Evolutionary conservation across 805 yeast genomes (phyloP).

Genomic region (Zygoascus bituminiphila): DNA sequence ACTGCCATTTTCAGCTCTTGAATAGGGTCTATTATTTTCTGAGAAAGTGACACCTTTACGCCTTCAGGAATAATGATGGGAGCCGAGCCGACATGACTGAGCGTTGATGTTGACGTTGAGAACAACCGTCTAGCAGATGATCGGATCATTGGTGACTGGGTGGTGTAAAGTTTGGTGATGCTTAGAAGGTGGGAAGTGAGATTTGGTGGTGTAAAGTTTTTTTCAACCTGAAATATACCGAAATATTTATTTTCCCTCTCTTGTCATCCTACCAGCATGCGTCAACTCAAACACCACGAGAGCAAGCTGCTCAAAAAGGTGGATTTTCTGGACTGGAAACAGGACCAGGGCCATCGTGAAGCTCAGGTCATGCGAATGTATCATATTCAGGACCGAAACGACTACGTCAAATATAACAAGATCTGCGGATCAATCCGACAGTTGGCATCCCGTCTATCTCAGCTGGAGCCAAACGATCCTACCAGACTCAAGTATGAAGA

Average conservation of each 20-base stretch:
- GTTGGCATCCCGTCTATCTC: constrained; percentile 75
- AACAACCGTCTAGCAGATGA: constrained; percentile 1
- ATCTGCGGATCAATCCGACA: constrained; percentile 89
- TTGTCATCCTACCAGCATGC: neutral
- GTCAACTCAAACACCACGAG: constrained; percentile 91
- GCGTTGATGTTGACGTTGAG: constrained; percentile 2
- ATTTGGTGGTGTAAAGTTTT: neutral
- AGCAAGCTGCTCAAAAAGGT: constrained; percentile 90
- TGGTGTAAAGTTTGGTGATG: neutral
- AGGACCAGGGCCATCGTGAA: constrained; percentile 90
- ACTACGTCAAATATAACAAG: constrained; percentile 86
- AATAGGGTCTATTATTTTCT: constrained; percentile 23
- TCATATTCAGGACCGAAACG: constrained; percentile 91
- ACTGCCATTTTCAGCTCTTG: constrained; percentile 37
- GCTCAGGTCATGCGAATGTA: constrained; percentile 94
- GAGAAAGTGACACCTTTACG: constrained; percentile 38
- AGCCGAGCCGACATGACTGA: constrained; percentile 58
- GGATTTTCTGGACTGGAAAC: constrained; percentile 96
- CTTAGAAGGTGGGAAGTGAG: too few relatives aligned
- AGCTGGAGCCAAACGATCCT: constrained; percentile 81
- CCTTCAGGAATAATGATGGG: constrained; percentile 65
- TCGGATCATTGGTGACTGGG: neutral
- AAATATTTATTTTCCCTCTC: neutral
- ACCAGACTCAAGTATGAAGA: constrained; percentile 84
- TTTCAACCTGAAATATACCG: neutral